Base-by-base conservation (phyloP, 2,329 filamentous ascomycete species). In the Aspergillus quadricinctus region DNA sequence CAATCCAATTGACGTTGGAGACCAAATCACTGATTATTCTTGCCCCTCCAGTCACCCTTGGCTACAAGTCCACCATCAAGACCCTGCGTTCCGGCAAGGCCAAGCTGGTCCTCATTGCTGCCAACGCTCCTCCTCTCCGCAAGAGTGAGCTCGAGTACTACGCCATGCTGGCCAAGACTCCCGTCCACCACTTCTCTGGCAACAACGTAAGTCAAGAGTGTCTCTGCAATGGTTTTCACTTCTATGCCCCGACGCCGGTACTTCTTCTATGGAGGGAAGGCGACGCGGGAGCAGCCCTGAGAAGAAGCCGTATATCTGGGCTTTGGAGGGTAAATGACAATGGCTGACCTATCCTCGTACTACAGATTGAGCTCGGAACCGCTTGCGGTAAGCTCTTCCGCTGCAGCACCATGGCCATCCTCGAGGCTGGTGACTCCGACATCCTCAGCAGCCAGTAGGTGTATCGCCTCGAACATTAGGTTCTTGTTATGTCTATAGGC, bases 351-450 rank as follows among this genome's bases (percentile, higher is more conserved):
- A 23, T 46, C 70, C 63, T 75, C 59, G 69, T 61, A 49, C 41
- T 74, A 78, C 78, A 97, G 92, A 97, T 97, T 76, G 94, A 97
- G 83, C 86, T 99, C 68, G 94, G 94, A 75, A 97, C 92, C 75
- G 92, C 92, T 70, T 97, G 92, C 83, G 94, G 94, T 84, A 97
- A 97, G 85, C 89, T 99, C 76, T 99, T 96, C 89, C 87, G 92
- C 71, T 96, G 90, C 87, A 93, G 90, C 68, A 96, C 92, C 80
- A 95, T 99, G 89, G 88, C 92, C 71, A 89, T 97, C 76, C 83
- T 97, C 68, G 94, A 99, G 80, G 92, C 92, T 77, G 94, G 93
- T 87, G 89, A 97, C 87, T 96, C 91, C 69, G 94, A 99, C 80
- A 99, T 99, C 80, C 86, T 99, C 71, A 88, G 82, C 57, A 59